Conservation (phyloP, 345 rosid genomes). For the Pelargonium nanum region DNA sequence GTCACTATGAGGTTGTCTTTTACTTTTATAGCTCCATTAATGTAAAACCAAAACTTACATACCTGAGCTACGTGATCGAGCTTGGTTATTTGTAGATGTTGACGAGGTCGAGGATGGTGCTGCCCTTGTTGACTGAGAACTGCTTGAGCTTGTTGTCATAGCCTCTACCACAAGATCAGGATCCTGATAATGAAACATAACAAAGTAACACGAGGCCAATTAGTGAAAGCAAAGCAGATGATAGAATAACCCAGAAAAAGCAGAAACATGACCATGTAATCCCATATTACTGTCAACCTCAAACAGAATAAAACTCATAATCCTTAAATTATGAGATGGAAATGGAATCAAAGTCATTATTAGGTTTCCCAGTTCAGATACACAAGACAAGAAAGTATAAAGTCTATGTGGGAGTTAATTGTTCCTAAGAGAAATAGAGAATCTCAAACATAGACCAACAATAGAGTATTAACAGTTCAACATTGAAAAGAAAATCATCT, state of each 20-base stretch:
- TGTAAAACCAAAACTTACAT: not conserved
- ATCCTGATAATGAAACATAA: conserved; percentile 40
- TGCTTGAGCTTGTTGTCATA: conserved; percentile 42
- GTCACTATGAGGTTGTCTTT: not conserved
- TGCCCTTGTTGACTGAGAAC: conserved; percentile 52
- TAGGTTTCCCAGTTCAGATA: no score
- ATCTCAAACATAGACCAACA: no score
- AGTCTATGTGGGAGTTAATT: no score
- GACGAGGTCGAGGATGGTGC: conserved; percentile 50
- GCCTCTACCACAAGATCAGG: conserved; percentile 81
- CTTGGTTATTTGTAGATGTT: conserved; percentile 29
- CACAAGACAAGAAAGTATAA: not conserved
- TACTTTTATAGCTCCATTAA: not conserved
- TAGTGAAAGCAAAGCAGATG: not conserved
- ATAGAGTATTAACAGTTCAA: no score
- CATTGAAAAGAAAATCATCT: no score
- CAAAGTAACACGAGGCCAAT: not conserved
- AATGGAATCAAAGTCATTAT: not conserved
- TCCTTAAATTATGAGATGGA: not conserved
- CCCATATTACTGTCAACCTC: not conserved
- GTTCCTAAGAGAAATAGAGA: no score
- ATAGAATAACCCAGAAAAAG: not conserved
- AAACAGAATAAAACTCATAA: not conserved
- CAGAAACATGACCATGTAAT: not conserved
- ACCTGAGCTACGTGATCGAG: conserved; percentile 59